A percentile compares a stretch with the other conserved stretches of the same genome.
Conservation (phyloP, 352 stramenopile species). For the Phytophthora hybrid region DNA sequence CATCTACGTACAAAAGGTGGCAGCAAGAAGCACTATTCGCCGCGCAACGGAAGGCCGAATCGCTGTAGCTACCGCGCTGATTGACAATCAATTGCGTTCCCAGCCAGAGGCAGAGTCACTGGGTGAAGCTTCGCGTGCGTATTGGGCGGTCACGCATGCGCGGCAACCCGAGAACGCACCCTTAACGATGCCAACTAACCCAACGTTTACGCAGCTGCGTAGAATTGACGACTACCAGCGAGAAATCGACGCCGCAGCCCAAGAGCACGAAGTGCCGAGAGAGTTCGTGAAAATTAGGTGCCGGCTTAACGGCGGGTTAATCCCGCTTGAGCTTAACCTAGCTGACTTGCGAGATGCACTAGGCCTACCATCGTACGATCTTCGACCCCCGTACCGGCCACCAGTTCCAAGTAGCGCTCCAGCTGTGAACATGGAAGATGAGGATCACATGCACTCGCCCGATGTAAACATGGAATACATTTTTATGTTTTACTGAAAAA, state of each 20-base stretch:
- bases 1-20: constrained; percentile 3
- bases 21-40: background rate
- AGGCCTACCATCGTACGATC: no score
- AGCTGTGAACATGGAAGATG: no score
- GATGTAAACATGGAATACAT: no score
- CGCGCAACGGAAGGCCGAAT: background rate
- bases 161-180: constrained; percentile 1
- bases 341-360: no score
- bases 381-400: no score
- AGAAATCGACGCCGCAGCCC: background rate
- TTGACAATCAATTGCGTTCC: background rate
- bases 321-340: no score
- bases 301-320: no score
- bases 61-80: background rate
- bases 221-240: constrained; percentile 3
- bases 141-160: background rate
- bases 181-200: background rate
- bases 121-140: background rate
- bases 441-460: no score
- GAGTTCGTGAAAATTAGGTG: no score
- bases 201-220: constrained; percentile 2
- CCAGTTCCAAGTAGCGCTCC: no score
- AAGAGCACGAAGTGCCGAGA: no score
- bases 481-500: no score
- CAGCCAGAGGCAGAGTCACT: background rate